A percentile compares a stretch with the other conserved stretches of the same genome.
Evolutionary conservation across 352 stramenopile genomes (phyloP).

Genomic region (Phytophthora capsici): DNA sequence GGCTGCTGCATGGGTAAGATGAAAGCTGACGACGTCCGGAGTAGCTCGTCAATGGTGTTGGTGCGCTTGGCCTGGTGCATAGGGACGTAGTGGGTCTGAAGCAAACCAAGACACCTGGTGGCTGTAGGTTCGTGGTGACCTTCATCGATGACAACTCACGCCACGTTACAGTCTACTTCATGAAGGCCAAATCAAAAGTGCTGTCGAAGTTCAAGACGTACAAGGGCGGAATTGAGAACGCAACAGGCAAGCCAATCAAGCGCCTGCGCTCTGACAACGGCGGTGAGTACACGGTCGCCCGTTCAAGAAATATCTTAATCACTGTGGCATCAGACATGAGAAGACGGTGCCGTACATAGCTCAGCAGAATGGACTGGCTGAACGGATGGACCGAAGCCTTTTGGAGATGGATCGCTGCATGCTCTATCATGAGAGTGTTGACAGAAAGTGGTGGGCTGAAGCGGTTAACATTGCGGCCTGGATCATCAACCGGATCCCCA

Average conservation of each 20-base stretch:
- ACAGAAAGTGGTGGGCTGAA: not conserved
- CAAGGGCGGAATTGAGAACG: not conserved
- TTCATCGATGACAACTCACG: not conserved
- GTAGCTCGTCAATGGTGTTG: not conserved
- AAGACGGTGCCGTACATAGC: not conserved
- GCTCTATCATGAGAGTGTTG: constrained; percentile 1
- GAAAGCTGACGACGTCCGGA: not conserved
- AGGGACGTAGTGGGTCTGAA: not conserved
- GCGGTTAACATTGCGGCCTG: not conserved
- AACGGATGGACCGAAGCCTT: not conserved
- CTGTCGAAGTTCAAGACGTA: not conserved
- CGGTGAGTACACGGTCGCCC: not conserved
- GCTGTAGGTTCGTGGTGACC: not conserved
- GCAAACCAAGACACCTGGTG: not conserved
- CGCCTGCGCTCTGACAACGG: not conserved
- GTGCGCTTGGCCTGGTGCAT: not conserved
- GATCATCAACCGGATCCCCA: not conserved
- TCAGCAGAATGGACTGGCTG: not conserved
- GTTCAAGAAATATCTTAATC: not conserved
- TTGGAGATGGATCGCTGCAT: constrained; percentile 3
- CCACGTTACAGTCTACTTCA: not conserved
- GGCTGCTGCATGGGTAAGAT: not conserved
- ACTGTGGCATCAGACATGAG: not conserved
- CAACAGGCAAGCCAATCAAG: not conserved
- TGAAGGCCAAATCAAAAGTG: not conserved